Base-by-base conservation (phyloP, 257 asterid genomes). In the Hygrophila difformis region DNA sequence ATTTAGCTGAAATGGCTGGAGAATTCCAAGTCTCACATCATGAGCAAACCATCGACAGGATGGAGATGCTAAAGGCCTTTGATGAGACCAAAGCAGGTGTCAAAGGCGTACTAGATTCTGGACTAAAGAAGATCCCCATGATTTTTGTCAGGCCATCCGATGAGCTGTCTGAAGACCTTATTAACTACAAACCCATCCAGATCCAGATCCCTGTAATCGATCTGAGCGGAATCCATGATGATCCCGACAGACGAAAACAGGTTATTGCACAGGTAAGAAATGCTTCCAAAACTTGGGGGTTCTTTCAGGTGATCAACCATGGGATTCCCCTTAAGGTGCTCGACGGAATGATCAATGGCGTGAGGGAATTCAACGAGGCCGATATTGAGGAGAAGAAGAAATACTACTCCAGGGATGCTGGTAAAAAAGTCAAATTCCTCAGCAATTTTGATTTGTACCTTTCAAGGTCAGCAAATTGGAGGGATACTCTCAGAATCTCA, bases 81-180 rank as follows among this genome's bases (percentile, higher is more conserved):
- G 49, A 44, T n/a, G 49, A 20, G n/a, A 21, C 49, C 10, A 20
- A 44, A 44, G 34, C 49, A 1, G 49, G 49, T 1, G 49, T 44
- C 34, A 44, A 44, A 20, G 49, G 49, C 12, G 33, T 44, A 1
- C 4, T n/a, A 9, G 49, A 44, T 44, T 44, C 49, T 5, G 49
- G 49, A 1, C 6, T 44, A 18, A 31, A 18, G 33, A 44, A 44
- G 21, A 4, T 44, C 13, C 49, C 49, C 28, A 20, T 10, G 6
- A 44, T 44, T 12, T 44, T 44, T 12, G 34, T 44, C 9, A 11
- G 49, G 49, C 49, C 49, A 21, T 2, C 31, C 7, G 31, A 26
- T 5, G 31, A 26, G 8, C 31, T 26, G 7, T 8, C 31, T 26
- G 7, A 26, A 26, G 7, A 26, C 7, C 8, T 26, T 5, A 26